Percentiles rank a stretch among this genome's conserved stretches.
phyloP scores from a whole-genome alignment of 2,329 filamentous ascomycete genomes.

The Aspergillus udagawae region DNA sequence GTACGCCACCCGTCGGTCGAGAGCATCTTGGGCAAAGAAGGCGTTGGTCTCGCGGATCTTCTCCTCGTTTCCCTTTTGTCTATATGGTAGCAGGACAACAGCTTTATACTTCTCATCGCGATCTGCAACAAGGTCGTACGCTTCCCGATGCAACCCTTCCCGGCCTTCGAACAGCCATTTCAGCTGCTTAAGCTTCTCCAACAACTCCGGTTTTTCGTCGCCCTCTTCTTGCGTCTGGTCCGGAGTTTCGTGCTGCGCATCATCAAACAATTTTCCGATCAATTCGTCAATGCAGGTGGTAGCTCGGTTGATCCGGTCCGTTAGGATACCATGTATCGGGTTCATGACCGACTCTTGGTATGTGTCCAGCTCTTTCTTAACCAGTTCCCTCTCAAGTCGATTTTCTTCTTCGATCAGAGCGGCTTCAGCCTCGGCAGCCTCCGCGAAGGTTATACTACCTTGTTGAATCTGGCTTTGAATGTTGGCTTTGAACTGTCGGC shows the following conservation, averaged over 20 bases:
- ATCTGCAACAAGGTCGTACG: slow-evolving; percentile 79
- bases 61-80: slow-evolving; percentile 66
- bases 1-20: slow-evolving; percentile 66
- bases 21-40: slow-evolving; percentile 78
- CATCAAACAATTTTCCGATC: slow-evolving; percentile 66
- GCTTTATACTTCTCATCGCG: slow-evolving; percentile 83
- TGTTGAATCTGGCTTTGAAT: slow-evolving; percentile 74
- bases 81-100: slow-evolving; percentile 78
- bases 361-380: slow-evolving; percentile 75
- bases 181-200: slow-evolving; percentile 89
- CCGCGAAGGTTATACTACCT: slow-evolving; percentile 75
- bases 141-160: slow-evolving; percentile 79
- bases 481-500: slow-evolving; percentile 64
- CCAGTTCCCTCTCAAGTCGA: slow-evolving; percentile 64
- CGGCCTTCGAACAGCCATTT: slow-evolving; percentile 97
- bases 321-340: slow-evolving; percentile 76
- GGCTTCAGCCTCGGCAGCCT: slow-evolving; percentile 76
- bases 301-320: slow-evolving; percentile 67
- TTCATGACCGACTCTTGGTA: slow-evolving; percentile 82
- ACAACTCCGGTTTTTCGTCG: slow-evolving; percentile 86
- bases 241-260: slow-evolving; percentile 64
- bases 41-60: slow-evolving; percentile 73
- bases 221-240: slow-evolving; percentile 92
- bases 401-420: slow-evolving; percentile 69
- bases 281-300: slow-evolving; percentile 75